Conservation (phyloP, 805 yeast genomes). For the Torulaspora franciscae region DNA sequence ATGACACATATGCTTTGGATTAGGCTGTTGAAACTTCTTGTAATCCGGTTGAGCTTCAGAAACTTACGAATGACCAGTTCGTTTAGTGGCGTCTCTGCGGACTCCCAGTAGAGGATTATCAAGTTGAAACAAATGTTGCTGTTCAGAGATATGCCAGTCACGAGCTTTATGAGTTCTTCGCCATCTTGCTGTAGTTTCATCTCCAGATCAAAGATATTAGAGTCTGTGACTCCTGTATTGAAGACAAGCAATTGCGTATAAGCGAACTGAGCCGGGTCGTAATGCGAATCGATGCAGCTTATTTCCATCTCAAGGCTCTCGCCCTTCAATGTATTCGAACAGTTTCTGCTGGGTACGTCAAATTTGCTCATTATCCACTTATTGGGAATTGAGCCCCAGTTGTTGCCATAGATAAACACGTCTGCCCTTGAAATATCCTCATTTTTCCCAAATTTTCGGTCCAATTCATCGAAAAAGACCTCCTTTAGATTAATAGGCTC, state of each 20-base stretch:
- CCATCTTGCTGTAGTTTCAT: constrained; percentile 34
- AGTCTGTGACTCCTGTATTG: constrained; percentile 37
- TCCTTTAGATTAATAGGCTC: constrained; percentile 40
- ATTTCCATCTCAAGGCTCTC: constrained; percentile 17
- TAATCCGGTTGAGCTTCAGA: constrained; percentile 29
- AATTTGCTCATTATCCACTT: constrained; percentile 37
- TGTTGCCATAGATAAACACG: constrained; percentile 23
- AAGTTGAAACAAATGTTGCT: constrained; percentile 35
- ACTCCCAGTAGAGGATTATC: constrained; percentile 39
- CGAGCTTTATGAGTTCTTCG: constrained; percentile 34
- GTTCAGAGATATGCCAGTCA: constrained; percentile 35
- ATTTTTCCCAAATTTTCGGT: constrained; percentile 3
- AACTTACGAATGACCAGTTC: constrained; percentile 16
- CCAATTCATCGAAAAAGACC: constrained; percentile 32
- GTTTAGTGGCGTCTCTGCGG: constrained; percentile 30
- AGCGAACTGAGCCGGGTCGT: constrained; percentile 25
- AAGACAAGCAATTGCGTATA: constrained; percentile 36
- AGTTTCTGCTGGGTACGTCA: constrained; percentile 14
- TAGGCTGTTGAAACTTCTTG: constrained; percentile 30
- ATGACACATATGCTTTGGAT: constrained; percentile 28
- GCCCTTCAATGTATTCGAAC: constrained; percentile 2
- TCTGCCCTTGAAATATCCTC: constrained; percentile 8
- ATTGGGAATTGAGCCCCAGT: constrained; percentile 32
- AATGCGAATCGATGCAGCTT: constrained; percentile 21
- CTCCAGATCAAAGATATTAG: constrained; percentile 34